A percentile compares a stretch with the other conserved stretches of the same genome.
phyloP scores from a whole-genome alignment of 441 rosid species.

The Mallotus japonicus region DNA sequence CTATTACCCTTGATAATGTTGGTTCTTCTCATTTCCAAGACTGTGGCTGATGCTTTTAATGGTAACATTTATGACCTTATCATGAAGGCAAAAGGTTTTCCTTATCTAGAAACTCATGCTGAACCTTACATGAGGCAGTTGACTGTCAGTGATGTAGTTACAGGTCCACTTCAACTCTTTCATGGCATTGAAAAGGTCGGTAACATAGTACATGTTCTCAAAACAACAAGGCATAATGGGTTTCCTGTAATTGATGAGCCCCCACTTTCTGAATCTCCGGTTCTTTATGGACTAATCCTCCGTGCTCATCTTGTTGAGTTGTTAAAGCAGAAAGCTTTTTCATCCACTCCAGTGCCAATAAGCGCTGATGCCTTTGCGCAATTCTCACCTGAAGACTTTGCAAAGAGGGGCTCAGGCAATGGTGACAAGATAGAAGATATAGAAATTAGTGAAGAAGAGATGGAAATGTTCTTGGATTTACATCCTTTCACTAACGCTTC shows the following conservation, averaged over 20 bases:
- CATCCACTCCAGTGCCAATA: constrained; percentile 39
- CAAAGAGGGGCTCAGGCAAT: constrained; percentile 72
- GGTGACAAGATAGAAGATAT: constrained; percentile 58
- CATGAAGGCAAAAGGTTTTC: constrained; percentile 84
- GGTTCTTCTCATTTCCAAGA: constrained; percentile 79
- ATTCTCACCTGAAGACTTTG: constrained; percentile 62
- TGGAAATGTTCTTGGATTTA: constrained; percentile 79
- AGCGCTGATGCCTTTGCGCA: constrained; percentile 34
- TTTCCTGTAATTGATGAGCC: constrained; percentile 74
- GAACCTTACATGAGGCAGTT: constrained; percentile 92
- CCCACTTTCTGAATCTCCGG: constrained; percentile 40
- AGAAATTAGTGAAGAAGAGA: constrained; percentile 60
- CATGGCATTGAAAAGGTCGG: constrained; percentile 69
- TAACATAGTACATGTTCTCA: constrained; percentile 64
- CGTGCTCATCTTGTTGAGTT: constrained; percentile 69
- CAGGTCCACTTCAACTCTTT: constrained; percentile 71
- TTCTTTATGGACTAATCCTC: constrained; percentile 69
- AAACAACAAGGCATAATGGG: constrained; percentile 66
- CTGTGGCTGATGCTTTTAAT: constrained; percentile 81
- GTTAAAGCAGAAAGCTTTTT: constrained; percentile 62
- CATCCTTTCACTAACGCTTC: constrained; percentile 84
- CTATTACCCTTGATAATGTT: constrained; percentile 82
- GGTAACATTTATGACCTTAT: constrained; percentile 69
- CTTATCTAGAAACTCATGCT: constrained; percentile 62
- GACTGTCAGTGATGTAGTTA: constrained; percentile 68